Percentiles rank a stretch among this genome's conserved stretches.
Conservation (phyloP, 2,329 filamentous ascomycete species). For the Colletotrichum lindemuthianum region DNA sequence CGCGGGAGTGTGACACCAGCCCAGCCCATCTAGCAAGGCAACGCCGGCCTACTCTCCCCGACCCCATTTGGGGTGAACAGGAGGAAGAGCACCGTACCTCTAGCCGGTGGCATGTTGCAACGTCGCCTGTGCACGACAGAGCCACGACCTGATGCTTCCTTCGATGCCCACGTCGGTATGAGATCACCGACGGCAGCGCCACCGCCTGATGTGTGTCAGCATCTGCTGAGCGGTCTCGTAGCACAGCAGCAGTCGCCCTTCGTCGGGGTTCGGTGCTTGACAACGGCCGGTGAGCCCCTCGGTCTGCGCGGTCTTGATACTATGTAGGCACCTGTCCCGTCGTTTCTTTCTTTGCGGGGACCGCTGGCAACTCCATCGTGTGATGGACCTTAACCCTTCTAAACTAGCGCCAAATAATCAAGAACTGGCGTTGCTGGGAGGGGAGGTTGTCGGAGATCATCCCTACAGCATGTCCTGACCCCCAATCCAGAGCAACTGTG, state of each 20-base stretch:
- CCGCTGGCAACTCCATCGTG: conserved; percentile 15
- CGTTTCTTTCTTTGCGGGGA: conserved; percentile 15
- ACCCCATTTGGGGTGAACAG: neutral
- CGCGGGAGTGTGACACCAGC: conserved; percentile 22
- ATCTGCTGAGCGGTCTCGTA: conserved; percentile 12
- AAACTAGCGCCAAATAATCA: neutral
- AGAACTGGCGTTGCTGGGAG: too few relatives aligned
- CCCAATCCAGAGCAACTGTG: conserved; percentile 2
- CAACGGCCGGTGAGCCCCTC: conserved; percentile 23
- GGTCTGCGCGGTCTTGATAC: conserved; percentile 11
- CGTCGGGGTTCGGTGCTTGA: conserved; percentile 22
- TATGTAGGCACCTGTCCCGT: conserved; percentile 13
- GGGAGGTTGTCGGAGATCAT: too few relatives aligned
- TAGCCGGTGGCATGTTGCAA: neutral
- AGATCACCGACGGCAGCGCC: neutral
- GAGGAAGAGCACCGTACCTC: too few relatives aligned
- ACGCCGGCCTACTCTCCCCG: neutral
- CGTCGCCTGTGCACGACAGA: conserved; percentile 10
- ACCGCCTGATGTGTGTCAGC: neutral
- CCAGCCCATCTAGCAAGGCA: conserved; percentile 1
- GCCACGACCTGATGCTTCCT: conserved; percentile 2
- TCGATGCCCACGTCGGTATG: too few relatives aligned
- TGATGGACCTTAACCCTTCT: conserved; percentile 3
- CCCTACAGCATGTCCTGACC: conserved; percentile 3
- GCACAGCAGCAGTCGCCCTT: conserved; percentile 27